Percentiles rank a stretch among this genome's conserved stretches.
These are phyloP conservation scores for Hymenoscyphus albidus DNA, from an alignment of 2,329 filamentous ascomycete species.

Conservation along the genomic window DNA sequence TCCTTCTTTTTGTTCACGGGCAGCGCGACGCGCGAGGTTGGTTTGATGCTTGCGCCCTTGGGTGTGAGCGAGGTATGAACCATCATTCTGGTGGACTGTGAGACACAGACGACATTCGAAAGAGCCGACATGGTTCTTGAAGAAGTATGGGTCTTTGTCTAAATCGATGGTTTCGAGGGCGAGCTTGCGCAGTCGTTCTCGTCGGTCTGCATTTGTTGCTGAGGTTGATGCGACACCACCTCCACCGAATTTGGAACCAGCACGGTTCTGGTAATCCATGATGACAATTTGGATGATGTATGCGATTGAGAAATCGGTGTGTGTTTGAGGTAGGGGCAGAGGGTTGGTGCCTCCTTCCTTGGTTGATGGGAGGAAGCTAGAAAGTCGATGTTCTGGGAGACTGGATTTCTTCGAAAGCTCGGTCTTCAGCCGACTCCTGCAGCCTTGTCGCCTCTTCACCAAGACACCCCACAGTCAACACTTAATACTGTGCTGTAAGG, in stretches of 20 bases:
- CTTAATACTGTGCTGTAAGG: too few relatives aligned
- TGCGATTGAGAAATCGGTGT: neutral
- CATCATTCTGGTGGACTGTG: slow-evolving; percentile 98
- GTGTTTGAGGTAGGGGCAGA: neutral
- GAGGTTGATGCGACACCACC: slow-evolving; percentile 92
- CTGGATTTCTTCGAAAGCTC: slow-evolving; percentile 12
- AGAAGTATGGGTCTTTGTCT: slow-evolving; percentile 99
- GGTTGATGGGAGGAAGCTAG: slow-evolving; percentile 3
- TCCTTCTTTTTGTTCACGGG: slow-evolving; percentile 91
- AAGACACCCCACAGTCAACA: too few relatives aligned
- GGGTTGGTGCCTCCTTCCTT: neutral
- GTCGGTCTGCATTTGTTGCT: slow-evolving; percentile 92
- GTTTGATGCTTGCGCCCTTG: slow-evolving; percentile 99
- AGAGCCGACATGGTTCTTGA: slow-evolving; percentile 98
- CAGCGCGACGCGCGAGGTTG: slow-evolving; percentile 90
- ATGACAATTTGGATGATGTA: slow-evolving; percentile 7
- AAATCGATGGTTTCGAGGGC: slow-evolving; percentile 98
- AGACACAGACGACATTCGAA: slow-evolving; percentile 97
- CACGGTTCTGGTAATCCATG: slow-evolving; percentile 84
- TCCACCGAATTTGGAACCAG: slow-evolving; percentile 95
- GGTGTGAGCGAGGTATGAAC: slow-evolving; percentile 96
- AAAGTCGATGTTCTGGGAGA: slow-evolving; percentile 7
- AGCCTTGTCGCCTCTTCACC: slow-evolving; percentile 27
- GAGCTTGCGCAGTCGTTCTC: slow-evolving; percentile 95
- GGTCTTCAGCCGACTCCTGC: slow-evolving; percentile 14